Percentiles rank a stretch among this genome's conserved stretches.
These are phyloP conservation scores for Chlorencoelia australis DNA, from an alignment of 2,329 filamentous ascomycete species.

Conservation along the genomic window DNA sequence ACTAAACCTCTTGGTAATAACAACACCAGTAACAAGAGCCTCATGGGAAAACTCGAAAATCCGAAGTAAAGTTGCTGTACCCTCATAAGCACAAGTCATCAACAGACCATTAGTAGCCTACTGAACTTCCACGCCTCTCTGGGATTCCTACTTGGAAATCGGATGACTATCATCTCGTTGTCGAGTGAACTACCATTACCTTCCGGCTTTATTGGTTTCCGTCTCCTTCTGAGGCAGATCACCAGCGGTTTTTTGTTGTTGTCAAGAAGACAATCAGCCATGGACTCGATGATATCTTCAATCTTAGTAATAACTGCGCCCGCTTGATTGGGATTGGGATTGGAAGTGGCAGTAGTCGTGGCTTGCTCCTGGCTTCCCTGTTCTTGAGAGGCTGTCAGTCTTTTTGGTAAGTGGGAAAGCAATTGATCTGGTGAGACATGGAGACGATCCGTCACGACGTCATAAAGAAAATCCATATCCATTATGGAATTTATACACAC, in stretches of 20 bases:
- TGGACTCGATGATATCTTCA: constrained; percentile 42
- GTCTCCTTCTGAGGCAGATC: constrained; percentile 34
- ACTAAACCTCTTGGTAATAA: constrained; percentile 52
- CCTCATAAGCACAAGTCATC: constrained; percentile 6
- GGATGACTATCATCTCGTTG: constrained; percentile 12
- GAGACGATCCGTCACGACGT: constrained; percentile 4
- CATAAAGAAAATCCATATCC: constrained; percentile 13
- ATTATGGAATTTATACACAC: constrained; percentile 8
- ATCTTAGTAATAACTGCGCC: constrained; percentile 39
- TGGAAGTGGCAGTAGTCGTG: not conserved
- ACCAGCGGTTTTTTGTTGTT: constrained; percentile 32
- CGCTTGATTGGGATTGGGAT: constrained; percentile 12
- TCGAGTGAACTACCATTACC: not conserved
- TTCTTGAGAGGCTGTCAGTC: not conserved
- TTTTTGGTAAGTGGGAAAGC: constrained; percentile 17
- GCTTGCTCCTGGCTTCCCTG: too few species aligned
- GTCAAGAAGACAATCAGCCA: constrained; percentile 39
- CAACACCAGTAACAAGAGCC: constrained; percentile 42
- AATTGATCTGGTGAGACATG: constrained; percentile 6
- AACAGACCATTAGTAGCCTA: constrained; percentile 26
- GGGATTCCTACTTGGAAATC: constrained; percentile 39
- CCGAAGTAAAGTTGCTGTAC: constrained; percentile 43
- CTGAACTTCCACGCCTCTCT: constrained; percentile 43
- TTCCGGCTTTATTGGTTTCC: constrained; percentile 5
- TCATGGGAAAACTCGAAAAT: constrained; percentile 51